Conservation (phyloP, 257 asterid genomes). For the Perilla frutescens region DNA sequence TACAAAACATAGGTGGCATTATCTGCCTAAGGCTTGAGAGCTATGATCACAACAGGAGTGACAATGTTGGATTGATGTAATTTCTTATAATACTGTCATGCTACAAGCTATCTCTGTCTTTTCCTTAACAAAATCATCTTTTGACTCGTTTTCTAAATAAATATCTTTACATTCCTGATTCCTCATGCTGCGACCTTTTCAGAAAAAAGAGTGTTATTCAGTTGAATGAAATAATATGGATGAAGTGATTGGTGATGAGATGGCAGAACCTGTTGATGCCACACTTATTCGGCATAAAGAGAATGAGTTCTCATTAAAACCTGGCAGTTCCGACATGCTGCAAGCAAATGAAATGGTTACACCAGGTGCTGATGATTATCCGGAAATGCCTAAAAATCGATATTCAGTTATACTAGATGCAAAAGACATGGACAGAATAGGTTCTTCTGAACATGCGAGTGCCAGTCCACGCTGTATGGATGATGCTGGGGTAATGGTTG, state of each 20-base stretch:
- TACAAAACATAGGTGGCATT: slow-evolving; percentile 14
- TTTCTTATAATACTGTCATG: slow-evolving; percentile 18
- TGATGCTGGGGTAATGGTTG: slow-evolving; percentile 71
- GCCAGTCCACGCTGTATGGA: slow-evolving; percentile 81
- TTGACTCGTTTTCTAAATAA: slow-evolving; percentile 15
- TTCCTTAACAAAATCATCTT: background rate
- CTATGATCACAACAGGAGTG: slow-evolving; percentile 4
- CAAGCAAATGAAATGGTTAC: slow-evolving; percentile 68
- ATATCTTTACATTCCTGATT: slow-evolving; percentile 13
- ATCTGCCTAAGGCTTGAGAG: slow-evolving; percentile 10
- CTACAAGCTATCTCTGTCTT: background rate
- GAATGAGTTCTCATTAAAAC: slow-evolving; percentile 51
- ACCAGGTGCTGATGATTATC: slow-evolving; percentile 56
- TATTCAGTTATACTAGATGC: slow-evolving; percentile 52
- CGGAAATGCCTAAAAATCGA: slow-evolving; percentile 45
- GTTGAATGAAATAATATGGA: slow-evolving; percentile 53
- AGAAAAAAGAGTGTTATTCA: slow-evolving; percentile 30
- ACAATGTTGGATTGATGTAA: slow-evolving; percentile 12
- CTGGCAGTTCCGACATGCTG: slow-evolving; percentile 63
- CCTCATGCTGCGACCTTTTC: slow-evolving; percentile 27
- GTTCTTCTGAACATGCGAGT: slow-evolving; percentile 86
- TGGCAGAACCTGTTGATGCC: slow-evolving; percentile 51
- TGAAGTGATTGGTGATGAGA: slow-evolving; percentile 49
- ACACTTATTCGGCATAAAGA: slow-evolving; percentile 56
- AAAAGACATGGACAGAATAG: slow-evolving; percentile 68